Conservation (phyloP, 768 basidiomycete genomes). For the Tulasnella sp. region DNA sequence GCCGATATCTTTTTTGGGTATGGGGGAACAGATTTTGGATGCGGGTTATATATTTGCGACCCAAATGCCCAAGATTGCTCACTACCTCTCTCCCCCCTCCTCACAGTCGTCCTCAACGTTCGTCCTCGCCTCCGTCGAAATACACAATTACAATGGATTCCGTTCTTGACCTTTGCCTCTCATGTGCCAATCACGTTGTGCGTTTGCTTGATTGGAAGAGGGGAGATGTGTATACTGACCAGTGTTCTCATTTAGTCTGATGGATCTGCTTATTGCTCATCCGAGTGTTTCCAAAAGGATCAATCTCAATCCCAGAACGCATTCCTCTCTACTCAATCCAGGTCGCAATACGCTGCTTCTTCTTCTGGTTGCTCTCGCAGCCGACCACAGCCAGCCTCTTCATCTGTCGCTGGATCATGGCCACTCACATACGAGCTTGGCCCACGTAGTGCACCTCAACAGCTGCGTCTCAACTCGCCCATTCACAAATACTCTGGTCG, state of each 20-base stretch:
- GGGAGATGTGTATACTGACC: no score
- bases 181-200: conserved; percentile 11
- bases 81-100: background rate
- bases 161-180: conserved; percentile 11
- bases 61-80: background rate
- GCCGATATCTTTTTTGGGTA: no score
- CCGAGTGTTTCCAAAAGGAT: conserved; percentile 1
- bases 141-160: conserved; percentile 9
- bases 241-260: conserved; percentile 2
- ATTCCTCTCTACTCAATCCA: background rate
- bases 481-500: no score
- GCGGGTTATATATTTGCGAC: background rate
- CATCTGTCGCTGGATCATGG: conserved; percentile 3
- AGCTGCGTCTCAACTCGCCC: conserved; percentile 1
- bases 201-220: no score
- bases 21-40: no score
- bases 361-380: background rate
- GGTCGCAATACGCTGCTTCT: background rate
- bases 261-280: conserved; percentile 11
- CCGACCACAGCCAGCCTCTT: background rate
- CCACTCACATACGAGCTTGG: background rate
- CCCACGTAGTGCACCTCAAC: background rate
- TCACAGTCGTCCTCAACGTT: background rate
- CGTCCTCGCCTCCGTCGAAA: background rate
- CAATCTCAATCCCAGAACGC: background rate